Base-by-base conservation (phyloP, 1,284 basidiomycete species). In the Ustilago hordei region DNA sequence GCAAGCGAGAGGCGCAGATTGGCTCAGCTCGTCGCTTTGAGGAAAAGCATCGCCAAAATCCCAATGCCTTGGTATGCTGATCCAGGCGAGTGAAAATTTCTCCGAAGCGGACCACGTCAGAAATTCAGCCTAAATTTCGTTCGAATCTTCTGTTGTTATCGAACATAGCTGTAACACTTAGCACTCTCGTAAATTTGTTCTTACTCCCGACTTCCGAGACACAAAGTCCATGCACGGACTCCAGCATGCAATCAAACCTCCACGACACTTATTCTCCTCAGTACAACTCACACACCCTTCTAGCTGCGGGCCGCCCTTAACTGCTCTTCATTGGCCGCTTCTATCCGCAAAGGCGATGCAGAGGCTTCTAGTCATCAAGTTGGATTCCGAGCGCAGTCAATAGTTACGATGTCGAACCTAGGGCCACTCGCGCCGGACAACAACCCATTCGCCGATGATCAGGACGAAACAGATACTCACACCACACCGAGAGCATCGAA, bases 381-480 rank as follows among this genome's bases (percentile, higher is more conserved):
- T 39, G 4, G 11, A 11, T 11, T 55, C 19, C 1, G 3, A 32
- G 13, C 17, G 45, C 9, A 15, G n/a, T 35, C 43, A 34, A 35
- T 45, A 32, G 31, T 17, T 45, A 66, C 4, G 7, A 75, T 75
- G 72, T 69, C 72, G 41, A 60, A 35, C 23, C 63, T 59, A 1
- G 67, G 59, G 47, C 67, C 72, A 5, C 67, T 75, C 1, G 57
- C 55, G 1, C 65, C 59, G 0, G 62, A 64, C 45, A 61, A 71
- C 41, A 76, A 76, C 32, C 69, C 74, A 1, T 76, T 76, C 35
- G 74, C 69, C 9, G 69, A 72, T 45, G 74, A 76, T 19, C 58
- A 60, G 0, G 69, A 76, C 32, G 53, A 58, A 3, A 15, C 19
- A 0, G 38, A 60, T 13, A 6, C 35, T 5, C 47, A 58, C 1